Base-by-base conservation (phyloP, 176 grass and related monocot genomes). In the Oryza brachyantha region DNA sequence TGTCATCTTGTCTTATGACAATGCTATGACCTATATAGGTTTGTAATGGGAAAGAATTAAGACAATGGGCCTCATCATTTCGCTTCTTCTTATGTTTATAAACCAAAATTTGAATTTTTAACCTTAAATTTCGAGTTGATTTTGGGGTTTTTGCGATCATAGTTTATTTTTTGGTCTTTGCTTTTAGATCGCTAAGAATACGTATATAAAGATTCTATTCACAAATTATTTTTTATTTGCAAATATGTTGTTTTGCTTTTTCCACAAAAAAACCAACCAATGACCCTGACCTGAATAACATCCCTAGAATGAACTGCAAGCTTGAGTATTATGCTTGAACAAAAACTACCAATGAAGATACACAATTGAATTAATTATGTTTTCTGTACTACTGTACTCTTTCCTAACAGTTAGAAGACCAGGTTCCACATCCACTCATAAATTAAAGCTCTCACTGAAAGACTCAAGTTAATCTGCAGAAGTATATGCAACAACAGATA, bases 281-380 rank as follows among this genome's bases (percentile, higher is more conserved):
- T n/a, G n/a, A n/a, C n/a, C n/a, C n/a, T n/a, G n/a, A n/a, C n/a
- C n/a, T n/a, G n/a, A n/a, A 36, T 37, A 75, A 16, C 22, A 61
- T 64, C 13, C 39, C 13, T 17, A 68, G 9, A 17, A 75, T 79
- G 10, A 88, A 83, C 21, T 72, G 69, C 61, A 72, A 59, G 22
- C 27, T 46, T 45, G 32, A 40, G 12, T 13, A 17, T 57, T 68
- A 21, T 38, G 46, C 38, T 73, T 37, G 68, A 40, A 68, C 34
- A 54, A 38, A 22, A 87, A 34, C 12, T 66, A 8, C 29, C 48
- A 79, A 58, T 57, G 38, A 46, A 61, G 12, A 50, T 10, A 64
- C 24, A 55, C 40, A 43, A 12, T 68, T 69, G 41, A 70, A 68
- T 38, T 42, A 65, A 29, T 6, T 48, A 8, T 74, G 28, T 8